Conservation (phyloP, 345 rosid genomes). For the Capsella bursapastoris region DNA sequence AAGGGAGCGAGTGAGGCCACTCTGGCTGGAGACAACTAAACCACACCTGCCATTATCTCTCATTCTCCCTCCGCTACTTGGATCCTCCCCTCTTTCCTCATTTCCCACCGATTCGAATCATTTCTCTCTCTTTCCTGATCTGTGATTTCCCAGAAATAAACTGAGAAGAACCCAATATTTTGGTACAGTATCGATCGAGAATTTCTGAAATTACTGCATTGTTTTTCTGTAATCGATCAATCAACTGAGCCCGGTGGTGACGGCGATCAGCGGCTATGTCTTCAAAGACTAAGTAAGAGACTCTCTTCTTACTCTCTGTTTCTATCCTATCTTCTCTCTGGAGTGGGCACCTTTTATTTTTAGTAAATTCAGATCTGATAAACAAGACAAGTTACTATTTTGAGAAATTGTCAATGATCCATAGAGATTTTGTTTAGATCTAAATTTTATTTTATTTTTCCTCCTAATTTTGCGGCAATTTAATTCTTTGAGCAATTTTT, state of each 20-base stretch:
- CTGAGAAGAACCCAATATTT: background rate
- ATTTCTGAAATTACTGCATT: conserved; percentile 1
- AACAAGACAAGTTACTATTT: conserved; percentile 29
- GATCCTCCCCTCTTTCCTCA: conserved; percentile 15
- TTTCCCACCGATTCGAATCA: conserved; percentile 24
- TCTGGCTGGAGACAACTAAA: conserved; percentile 45
- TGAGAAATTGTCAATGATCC: conserved; percentile 36
- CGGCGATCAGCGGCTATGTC: conserved; percentile 39
- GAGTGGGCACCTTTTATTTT: background rate
- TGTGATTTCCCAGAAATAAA: background rate
- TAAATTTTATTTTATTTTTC: background rate
- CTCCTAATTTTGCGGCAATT: background rate
- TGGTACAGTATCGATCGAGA: background rate
- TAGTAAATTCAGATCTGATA: conserved; percentile 37
- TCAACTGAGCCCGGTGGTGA: background rate
- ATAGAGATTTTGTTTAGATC: conserved; percentile 15
- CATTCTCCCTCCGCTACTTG: conserved; percentile 18
- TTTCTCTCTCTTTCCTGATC: conserved; percentile 39
- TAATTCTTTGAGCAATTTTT: background rate
- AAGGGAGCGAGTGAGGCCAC: conserved; percentile 37
- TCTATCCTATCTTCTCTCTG: conserved; percentile 7
- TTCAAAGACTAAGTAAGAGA: conserved; percentile 46
- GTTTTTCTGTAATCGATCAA: too few relatives aligned
- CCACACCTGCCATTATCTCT: conserved; percentile 41
- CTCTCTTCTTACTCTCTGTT: background rate